These are phyloP conservation scores for Hura crepitans DNA, from an alignment of 441 rosid species.

Conservation along the genomic window DNA sequence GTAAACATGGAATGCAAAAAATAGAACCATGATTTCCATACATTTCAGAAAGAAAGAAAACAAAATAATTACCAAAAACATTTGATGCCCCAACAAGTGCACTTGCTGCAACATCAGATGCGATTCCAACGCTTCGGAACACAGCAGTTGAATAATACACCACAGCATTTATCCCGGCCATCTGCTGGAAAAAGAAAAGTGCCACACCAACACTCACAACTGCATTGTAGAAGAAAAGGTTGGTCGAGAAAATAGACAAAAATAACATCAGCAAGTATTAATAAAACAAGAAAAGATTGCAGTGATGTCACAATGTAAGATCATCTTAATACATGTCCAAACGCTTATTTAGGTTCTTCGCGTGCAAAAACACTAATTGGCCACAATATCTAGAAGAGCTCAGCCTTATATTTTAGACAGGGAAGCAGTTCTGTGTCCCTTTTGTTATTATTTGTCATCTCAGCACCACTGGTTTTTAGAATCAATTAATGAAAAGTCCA, in stretches of 20 bases:
- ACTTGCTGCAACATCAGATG: conserved; percentile 97
- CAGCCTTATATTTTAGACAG: neutral
- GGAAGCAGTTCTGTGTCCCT: neutral
- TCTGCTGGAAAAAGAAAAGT: conserved; percentile 94
- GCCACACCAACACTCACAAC: conserved; percentile 98
- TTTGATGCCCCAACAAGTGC: conserved; percentile 98
- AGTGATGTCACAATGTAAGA: neutral
- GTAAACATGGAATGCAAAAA: conserved; percentile 6
- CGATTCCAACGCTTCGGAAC: conserved; percentile 84
- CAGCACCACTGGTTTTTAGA: neutral
- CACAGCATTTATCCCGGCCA: conserved; percentile 98
- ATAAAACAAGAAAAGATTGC: neutral
- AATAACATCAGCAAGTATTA: neutral
- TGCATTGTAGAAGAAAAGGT: conserved; percentile 35
- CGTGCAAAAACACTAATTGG: neutral
- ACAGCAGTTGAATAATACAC: conserved; percentile 98
- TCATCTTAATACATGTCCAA: neutral
- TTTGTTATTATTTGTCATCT: neutral
- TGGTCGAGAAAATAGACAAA: conserved; percentile 3
- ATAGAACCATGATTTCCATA: neutral
- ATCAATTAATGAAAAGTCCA: neutral
- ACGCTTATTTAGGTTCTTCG: neutral
- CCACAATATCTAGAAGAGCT: neutral
- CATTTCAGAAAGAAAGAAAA: conserved; percentile 6
- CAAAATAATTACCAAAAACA: conserved; percentile 61